phyloP scores from a whole-genome alignment of 768 basidiomycete genomes.

The Myochromella boudieri region DNA sequence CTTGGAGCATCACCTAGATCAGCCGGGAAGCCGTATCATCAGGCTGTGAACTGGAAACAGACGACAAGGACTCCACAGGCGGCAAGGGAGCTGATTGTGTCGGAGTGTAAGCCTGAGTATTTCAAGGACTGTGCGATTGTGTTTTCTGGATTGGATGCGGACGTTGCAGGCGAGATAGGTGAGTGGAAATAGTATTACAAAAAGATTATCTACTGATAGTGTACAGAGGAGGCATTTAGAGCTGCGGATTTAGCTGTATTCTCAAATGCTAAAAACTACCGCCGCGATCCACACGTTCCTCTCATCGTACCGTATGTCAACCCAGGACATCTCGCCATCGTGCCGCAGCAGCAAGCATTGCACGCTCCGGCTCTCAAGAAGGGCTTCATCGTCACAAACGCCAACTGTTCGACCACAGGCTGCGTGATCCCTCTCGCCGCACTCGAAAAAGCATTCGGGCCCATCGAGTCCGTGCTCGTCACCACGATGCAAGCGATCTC shows the following conservation, averaged over 20 bases:
- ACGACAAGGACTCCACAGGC: conserved; percentile 64
- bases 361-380: conserved; percentile 68
- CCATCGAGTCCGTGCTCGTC: conserved; percentile 87
- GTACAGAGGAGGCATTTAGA: conserved; percentile 80
- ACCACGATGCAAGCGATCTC: conserved; percentile 99
- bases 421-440: conserved; percentile 89
- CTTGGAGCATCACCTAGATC: conserved; percentile 90
- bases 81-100: conserved; percentile 64
- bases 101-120: conserved; percentile 73
- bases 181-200: conserved; percentile 14
- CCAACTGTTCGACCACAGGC: conserved; percentile 97
- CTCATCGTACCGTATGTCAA: conserved; percentile 98
- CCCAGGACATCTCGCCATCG: conserved; percentile 77
- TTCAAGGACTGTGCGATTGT: conserved; percentile 83
- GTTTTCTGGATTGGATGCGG: conserved; percentile 95
- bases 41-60: conserved; percentile 89
- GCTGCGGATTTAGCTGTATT: conserved; percentile 88
- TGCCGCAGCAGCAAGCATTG: conserved; percentile 75
- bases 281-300: conserved; percentile 89
- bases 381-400: conserved; percentile 97
- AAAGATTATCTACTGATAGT: conserved; percentile 2
- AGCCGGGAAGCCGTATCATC: conserved; percentile 76
- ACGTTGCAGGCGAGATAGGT: conserved; percentile 96
- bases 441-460: conserved; percentile 88
- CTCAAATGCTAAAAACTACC: conserved; percentile 96